Percentiles rank a stretch among this genome's conserved stretches.
Evolutionary conservation across 1,284 basidiomycete species (phyloP).

Genomic region (Hypsizygus ulmarius): DNA sequence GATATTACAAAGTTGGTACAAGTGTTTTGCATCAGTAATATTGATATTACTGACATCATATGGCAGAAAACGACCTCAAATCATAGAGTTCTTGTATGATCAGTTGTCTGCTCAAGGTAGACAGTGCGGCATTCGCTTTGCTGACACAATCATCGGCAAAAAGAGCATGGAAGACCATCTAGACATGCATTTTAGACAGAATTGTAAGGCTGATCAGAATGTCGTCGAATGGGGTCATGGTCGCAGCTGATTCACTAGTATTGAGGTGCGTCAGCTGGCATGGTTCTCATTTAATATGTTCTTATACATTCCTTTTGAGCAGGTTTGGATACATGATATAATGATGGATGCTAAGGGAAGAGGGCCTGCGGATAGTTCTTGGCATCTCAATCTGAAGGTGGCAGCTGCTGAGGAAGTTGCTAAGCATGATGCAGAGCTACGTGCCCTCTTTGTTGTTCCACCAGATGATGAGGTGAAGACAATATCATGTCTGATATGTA

Average conservation of each 20-base stretch:
- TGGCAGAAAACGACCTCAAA: slow-evolving; percentile 58
- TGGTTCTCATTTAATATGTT: slow-evolving; percentile 17
- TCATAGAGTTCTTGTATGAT: slow-evolving; percentile 70
- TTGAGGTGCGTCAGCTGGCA: slow-evolving; percentile 63
- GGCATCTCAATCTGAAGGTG: slow-evolving; percentile 52
- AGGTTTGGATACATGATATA: slow-evolving; percentile 86
- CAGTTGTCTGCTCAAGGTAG: slow-evolving; percentile 84
- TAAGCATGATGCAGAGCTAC: slow-evolving; percentile 72
- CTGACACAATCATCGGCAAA: slow-evolving; percentile 69
- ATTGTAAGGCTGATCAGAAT: slow-evolving; percentile 84
- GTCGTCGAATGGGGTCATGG: slow-evolving; percentile 81
- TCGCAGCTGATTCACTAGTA: slow-evolving; percentile 85
- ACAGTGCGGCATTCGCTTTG: slow-evolving; percentile 91
- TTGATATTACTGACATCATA: slow-evolving; percentile 13
- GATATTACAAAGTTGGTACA: slow-evolving; percentile 70
- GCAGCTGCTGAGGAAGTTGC: slow-evolving; percentile 64
- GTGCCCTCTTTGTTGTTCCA: slow-evolving; percentile 82
- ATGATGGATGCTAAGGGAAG: slow-evolving; percentile 62
- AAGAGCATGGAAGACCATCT: slow-evolving; percentile 85
- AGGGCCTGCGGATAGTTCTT: slow-evolving; percentile 50
- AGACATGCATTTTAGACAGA: slow-evolving; percentile 97
- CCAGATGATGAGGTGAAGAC: slow-evolving; percentile 78
- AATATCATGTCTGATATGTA: slow-evolving; percentile 93
- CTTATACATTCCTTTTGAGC: slow-evolving; percentile 8
- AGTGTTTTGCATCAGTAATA: neutral